phyloP scores from a whole-genome alignment of 2,329 filamentous ascomycete genomes.

The Penicillium sp. region DNA sequence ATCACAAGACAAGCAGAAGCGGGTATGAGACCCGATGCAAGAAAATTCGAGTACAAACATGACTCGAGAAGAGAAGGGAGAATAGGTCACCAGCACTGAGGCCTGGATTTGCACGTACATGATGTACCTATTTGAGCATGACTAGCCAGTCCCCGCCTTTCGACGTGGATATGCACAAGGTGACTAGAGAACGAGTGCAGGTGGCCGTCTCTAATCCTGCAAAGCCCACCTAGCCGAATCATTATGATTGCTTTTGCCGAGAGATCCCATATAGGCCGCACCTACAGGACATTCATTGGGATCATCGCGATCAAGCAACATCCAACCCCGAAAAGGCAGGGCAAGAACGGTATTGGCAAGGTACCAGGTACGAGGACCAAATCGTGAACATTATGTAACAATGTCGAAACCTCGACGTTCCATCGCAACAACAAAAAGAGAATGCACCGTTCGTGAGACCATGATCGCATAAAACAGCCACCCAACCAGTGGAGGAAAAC shows the following conservation, averaged over 20 bases:
- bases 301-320: neutral
- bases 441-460: slow-evolving; percentile 29
- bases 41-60: slow-evolving; percentile 2
- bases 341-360: neutral
- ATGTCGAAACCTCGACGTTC: slow-evolving; percentile 28
- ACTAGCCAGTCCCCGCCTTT: neutral
- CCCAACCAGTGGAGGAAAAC: slow-evolving; percentile 7
- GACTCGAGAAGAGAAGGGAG: slow-evolving; percentile 3
- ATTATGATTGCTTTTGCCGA: neutral
- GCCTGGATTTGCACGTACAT: neutral
- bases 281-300: neutral
- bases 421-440: slow-evolving; percentile 19
- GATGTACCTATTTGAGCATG: neutral
- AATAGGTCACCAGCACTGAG: neutral
- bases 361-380: slow-evolving; percentile 14
- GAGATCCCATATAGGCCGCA: neutral
- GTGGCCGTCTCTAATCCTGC: neutral
- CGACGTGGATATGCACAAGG: neutral
- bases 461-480: slow-evolving; percentile 25
- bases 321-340: neutral
- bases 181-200: neutral
- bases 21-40: slow-evolving; percentile 10
- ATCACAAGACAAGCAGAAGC: slow-evolving; percentile 12
- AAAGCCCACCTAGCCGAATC: neutral
- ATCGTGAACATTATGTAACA: slow-evolving; percentile 35